Evolutionary conservation across 768 basidiomycete species (phyloP).

Genomic region (Termitomyces sp.): DNA sequence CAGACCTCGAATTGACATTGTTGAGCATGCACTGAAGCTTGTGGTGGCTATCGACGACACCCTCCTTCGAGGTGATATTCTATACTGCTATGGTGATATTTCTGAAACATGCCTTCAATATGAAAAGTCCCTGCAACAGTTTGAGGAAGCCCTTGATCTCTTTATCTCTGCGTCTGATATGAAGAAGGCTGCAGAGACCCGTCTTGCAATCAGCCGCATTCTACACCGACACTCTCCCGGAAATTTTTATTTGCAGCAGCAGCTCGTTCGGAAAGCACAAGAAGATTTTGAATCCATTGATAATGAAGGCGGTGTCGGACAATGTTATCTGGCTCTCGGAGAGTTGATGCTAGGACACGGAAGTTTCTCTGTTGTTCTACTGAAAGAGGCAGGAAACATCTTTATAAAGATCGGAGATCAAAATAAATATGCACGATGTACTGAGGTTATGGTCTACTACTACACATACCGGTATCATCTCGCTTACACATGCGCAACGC

Average conservation of each 20-base stretch:
- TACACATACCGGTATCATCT: background rate
- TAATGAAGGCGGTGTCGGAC: background rate
- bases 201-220: background rate
- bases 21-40: background rate
- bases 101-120: background rate
- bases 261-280: background rate
- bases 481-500: background rate
- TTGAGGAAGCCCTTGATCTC: background rate
- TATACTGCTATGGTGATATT: background rate
- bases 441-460: background rate
- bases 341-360: background rate
- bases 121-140: background rate
- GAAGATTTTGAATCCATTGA: background rate
- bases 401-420: background rate
- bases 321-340: background rate
- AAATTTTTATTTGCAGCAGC: background rate
- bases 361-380: background rate
- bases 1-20: slow-evolving; percentile 1
- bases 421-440: background rate
- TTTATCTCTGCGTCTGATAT: background rate
- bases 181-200: background rate
- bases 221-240: background rate
- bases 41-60: background rate
- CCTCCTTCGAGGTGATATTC: background rate
- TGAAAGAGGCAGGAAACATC: background rate